A percentile compares a stretch with the other conserved stretches of the same genome.
Evolutionary conservation across 768 basidiomycete species (phyloP).

Genomic region (Arthromyces matolae): DNA sequence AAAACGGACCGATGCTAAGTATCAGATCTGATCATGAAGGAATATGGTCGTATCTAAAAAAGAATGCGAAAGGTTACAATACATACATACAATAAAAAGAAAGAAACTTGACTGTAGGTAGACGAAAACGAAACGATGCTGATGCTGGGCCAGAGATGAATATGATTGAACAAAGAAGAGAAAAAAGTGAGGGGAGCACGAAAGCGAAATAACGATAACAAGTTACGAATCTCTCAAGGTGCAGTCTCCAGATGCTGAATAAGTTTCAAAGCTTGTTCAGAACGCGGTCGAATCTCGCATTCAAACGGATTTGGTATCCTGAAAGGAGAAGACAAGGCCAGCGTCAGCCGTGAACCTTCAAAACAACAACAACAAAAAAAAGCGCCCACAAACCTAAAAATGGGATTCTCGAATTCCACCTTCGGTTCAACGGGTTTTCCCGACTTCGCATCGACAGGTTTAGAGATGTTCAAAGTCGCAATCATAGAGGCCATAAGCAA

Average conservation of each 20-base stretch:
- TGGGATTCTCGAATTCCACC: constrained; percentile 52
- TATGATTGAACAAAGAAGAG: neutral
- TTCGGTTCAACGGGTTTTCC: constrained; percentile 47
- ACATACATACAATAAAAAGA: no score
- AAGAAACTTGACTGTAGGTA: no score
- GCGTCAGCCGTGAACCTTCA: constrained; percentile 1
- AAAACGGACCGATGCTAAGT: no score
- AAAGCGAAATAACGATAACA: constrained; percentile 3
- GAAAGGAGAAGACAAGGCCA: neutral
- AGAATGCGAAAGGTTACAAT: no score
- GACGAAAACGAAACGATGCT: no score
- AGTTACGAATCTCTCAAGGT: constrained; percentile 8
- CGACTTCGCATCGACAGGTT: constrained; percentile 44
- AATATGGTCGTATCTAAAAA: no score
- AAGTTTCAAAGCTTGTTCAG: constrained; percentile 38
- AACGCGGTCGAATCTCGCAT: constrained; percentile 48
- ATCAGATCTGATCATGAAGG: no score
- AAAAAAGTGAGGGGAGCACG: neutral
- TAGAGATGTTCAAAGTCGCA: constrained; percentile 53
- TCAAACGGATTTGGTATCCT: constrained; percentile 48
- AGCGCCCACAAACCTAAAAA: constrained; percentile 50
- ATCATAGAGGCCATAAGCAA: constrained; percentile 52
- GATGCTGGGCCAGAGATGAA: neutral
- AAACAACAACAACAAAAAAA: neutral
- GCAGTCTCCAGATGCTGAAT: constrained; percentile 31